Evolutionary conservation across 257 asterid genomes (phyloP), one percentile per base, ranked within the genome.

Genomic region (Primulina eburnea): DNA sequence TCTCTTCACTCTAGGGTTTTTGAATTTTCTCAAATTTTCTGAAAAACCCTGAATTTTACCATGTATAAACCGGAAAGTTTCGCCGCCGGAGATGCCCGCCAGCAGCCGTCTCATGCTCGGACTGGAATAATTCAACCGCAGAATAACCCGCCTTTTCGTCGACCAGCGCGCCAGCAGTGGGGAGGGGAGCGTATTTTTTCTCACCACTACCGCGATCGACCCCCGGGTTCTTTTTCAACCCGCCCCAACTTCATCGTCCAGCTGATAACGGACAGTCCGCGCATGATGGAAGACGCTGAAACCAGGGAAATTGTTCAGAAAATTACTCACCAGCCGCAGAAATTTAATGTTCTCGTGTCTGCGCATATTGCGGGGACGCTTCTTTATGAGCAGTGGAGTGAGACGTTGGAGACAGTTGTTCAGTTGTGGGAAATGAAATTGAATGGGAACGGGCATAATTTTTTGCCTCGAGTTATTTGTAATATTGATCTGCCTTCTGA

Each of bases 371-470:
- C 68, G 5, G 92, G 79, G 8, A 18, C 26, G 3, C 78, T 93
- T 2, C 66, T 3, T 64, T 93, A 86, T 37, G 82, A 79, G 82
- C 96, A 89, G 86, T 93, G 97, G 97, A 78, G 67, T 12, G 87
- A 89, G 75, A 83, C 94, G 17, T 79, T 82, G 10, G 90, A 78
- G 18, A 87, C 88, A 0, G 62, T 86, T 61, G 94, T 78, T 70
- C 80, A 79, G 60, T 69, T 90, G 38, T 93, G 99, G 99, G 82
- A 80, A 34, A 24, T 77, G 71, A 83, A 79, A 69, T 68, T 90
- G 20, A 29, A 52, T 1, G 78, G 75, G 3, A 10, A 33, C 4
- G 82, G 55, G 2, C 75, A 70, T 37, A n/a, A 21, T n/a, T 78
- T 88, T 32, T 73, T 61, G 52, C 96, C 96, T 2, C 43, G 78